Conservation (phyloP, 179 eudicot genomes). For the Corrigiola litoralis region DNA sequence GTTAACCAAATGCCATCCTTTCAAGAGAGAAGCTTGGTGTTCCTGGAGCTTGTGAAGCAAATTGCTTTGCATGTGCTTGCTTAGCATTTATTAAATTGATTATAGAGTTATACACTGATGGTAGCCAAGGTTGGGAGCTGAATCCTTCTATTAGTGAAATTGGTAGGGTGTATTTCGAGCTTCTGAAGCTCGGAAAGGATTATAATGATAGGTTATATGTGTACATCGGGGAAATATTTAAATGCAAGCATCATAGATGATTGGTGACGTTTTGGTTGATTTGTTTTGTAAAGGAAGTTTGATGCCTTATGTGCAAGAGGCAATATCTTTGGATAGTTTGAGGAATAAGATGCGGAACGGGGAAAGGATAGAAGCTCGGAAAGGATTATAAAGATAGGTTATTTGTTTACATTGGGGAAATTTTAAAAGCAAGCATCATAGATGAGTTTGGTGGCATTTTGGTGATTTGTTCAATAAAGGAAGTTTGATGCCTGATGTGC, state of each 20-base stretch:
- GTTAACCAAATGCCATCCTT: no score
- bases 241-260: slow-evolving; percentile 38
- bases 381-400: slow-evolving; percentile 36
- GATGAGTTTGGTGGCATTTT: slow-evolving; percentile 63
- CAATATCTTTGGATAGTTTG: slow-evolving; percentile 46
- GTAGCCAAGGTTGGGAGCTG: slow-evolving; percentile 83
- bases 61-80: no score
- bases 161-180: slow-evolving; percentile 60
- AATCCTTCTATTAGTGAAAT: slow-evolving; percentile 65
- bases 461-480: slow-evolving; percentile 83
- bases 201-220: slow-evolving; percentile 46
- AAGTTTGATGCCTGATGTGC: slow-evolving; percentile 66
- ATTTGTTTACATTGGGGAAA: slow-evolving; percentile 58
- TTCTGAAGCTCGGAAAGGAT: slow-evolving; percentile 42
- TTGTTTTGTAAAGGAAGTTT: slow-evolving; percentile 71
- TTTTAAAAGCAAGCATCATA: slow-evolving; percentile 36
- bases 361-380: no score
- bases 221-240: slow-evolving; percentile 55
- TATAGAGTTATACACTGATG: slow-evolving; percentile 45
- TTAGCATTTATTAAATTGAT: no score
- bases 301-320: slow-evolving; percentile 79
- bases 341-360: slow-evolving; percentile 78
- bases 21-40: no score
- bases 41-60: no score
- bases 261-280: slow-evolving; percentile 75